A percentile compares a stretch with the other conserved stretches of the same genome.
Evolutionary conservation across 2,329 filamentous ascomycete species (phyloP).

Genomic region (Lecanoromycetidae sp.): DNA sequence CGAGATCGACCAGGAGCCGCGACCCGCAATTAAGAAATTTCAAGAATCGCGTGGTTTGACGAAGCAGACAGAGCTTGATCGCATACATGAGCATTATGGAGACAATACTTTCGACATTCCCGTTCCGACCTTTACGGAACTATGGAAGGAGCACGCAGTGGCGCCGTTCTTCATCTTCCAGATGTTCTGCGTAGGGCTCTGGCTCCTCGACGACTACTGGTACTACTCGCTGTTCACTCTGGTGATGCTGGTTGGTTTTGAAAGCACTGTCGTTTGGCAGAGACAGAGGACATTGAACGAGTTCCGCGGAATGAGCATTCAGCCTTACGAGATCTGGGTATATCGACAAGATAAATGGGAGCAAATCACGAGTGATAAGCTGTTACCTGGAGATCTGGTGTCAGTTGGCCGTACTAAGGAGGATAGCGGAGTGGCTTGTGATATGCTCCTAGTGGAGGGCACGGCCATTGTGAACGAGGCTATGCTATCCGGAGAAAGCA

Average conservation of each 20-base stretch:
- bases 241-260: conserved; percentile 94
- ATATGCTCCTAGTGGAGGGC: conserved; percentile 90
- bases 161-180: conserved; percentile 99
- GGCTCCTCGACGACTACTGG: conserved; percentile 99
- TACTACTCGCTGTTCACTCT: conserved; percentile 99
- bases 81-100: conserved; percentile 84
- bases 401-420: conserved; percentile 92
- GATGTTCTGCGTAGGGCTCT: conserved; percentile 93
- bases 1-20: conserved; percentile 72
- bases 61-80: conserved; percentile 61
- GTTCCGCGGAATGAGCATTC: conserved; percentile 98
- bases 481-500: conserved; percentile 97
- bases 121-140: conserved; percentile 84
- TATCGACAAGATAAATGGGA: conserved; percentile 79
- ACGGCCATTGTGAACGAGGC: conserved; percentile 97
- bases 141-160: conserved; percentile 96
- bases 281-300: conserved; percentile 89
- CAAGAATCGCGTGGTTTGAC: conserved; percentile 68
- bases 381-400: conserved; percentile 85
- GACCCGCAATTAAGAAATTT: conserved; percentile 64
- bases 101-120: conserved; percentile 95
- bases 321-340: conserved; percentile 90
- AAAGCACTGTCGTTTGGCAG: conserved; percentile 99
- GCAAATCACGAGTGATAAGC: conserved; percentile 77
- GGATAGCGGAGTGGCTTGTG: conserved; percentile 90